Conservation (phyloP, 768 basidiomycete species). For the Pleurotus cornucopiae region DNA sequence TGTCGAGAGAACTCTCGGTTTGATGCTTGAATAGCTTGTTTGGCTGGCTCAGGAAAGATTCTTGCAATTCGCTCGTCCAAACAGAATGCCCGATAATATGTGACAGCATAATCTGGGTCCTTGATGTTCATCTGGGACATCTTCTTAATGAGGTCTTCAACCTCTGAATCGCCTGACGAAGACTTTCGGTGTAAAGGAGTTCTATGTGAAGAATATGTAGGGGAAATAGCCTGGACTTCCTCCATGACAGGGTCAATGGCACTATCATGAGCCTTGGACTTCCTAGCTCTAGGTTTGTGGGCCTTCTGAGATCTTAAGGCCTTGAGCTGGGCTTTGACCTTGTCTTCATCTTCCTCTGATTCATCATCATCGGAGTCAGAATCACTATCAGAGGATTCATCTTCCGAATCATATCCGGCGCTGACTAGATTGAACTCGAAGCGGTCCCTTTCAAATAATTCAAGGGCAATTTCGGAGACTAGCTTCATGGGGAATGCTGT, state of each 20-base stretch:
- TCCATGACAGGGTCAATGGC: neutral
- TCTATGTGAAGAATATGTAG: too few relatives aligned
- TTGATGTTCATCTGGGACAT: neutral
- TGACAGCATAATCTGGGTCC: neutral
- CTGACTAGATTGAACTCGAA: conserved; percentile 5
- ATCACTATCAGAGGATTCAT: conserved; percentile 2
- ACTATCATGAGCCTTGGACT: neutral
- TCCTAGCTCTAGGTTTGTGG: neutral
- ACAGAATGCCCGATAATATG: conserved; percentile 6
- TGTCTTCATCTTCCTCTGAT: neutral
- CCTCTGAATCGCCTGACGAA: neutral
- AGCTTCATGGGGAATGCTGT: neutral
- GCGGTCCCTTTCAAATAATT: conserved; percentile 5
- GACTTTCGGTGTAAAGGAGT: too few relatives aligned
- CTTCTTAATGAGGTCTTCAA: conserved; percentile 7
- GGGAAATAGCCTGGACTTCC: neutral
- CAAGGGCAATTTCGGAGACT: neutral
- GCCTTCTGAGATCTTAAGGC: neutral
- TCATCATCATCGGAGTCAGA: neutral
- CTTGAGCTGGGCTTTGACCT: neutral
- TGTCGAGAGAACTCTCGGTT: neutral
- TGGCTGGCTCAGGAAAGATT: neutral
- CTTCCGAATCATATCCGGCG: conserved; percentile 4
- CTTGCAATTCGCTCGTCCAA: neutral
- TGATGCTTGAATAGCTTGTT: neutral